Evolutionary conservation across 139 green algal genomes (phyloP).

Genomic region (Penium margaritaceum): DNA sequence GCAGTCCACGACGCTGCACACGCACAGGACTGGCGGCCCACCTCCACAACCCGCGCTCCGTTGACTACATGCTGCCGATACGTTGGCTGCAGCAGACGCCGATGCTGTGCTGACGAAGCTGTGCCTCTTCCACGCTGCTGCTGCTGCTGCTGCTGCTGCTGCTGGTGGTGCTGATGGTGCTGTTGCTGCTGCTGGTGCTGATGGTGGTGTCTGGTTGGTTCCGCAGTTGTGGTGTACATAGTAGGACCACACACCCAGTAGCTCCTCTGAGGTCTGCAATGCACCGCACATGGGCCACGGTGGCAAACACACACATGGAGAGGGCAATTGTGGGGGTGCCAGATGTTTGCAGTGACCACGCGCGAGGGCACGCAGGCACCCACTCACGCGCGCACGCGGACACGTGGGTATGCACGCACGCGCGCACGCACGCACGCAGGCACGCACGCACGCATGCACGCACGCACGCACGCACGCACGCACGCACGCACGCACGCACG

Average conservation of each 20-base stretch:
- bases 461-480: conserved; percentile 7
- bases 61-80: not conserved
- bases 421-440: conserved; percentile 1
- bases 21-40: no score
- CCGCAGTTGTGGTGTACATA: conserved; percentile 9
- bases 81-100: not conserved
- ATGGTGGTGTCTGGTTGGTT: not conserved
- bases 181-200: no score
- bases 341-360: not conserved
- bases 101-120: not conserved
- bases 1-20: no score
- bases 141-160: conserved; percentile 3
- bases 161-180: no score
- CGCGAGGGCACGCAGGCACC: not conserved
- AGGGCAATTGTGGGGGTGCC: not conserved
- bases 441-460: conserved; percentile 1
- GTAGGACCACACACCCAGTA: conserved; percentile 35
- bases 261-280: conserved; percentile 22
- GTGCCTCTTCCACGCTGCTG: conserved; percentile 8
- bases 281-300: no score
- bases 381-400: not conserved
- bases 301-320: not conserved
- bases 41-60: no score
- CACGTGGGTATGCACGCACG: no score
- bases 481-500: conserved; percentile 5